Conservation (phyloP, 2,329 filamentous ascomycete species). For the Hymenoscyphus repandus region DNA sequence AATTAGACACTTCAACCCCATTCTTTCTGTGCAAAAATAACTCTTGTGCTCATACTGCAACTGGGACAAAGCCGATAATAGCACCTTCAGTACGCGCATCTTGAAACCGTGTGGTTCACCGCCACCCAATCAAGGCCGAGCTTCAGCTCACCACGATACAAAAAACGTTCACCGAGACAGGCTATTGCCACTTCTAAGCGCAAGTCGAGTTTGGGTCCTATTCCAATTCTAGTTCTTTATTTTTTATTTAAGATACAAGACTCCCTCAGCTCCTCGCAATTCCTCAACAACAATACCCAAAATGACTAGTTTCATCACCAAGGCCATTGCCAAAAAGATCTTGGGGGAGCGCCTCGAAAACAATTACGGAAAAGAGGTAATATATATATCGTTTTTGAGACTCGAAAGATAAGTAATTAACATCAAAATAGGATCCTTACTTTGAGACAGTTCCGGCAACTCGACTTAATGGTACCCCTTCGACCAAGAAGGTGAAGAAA, state of each 20-base stretch:
- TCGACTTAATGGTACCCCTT: conserved; percentile 57
- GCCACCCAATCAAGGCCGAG: conserved; percentile 18
- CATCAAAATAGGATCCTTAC: conserved; percentile 68
- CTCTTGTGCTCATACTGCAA: neutral
- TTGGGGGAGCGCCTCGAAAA: conserved; percentile 52
- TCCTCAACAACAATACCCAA: conserved; percentile 17
- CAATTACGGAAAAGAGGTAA: conserved; percentile 53
- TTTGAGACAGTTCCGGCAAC: conserved; percentile 78
- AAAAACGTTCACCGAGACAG: conserved; percentile 7
- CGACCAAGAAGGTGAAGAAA: conserved; percentile 67
- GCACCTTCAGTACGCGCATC: conserved; percentile 9
- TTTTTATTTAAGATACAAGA: conserved; percentile 11
- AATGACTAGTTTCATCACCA: conserved; percentile 51
- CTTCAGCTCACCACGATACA: conserved; percentile 9
- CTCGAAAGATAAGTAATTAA: conserved; percentile 8
- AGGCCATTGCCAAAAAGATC: conserved; percentile 51
- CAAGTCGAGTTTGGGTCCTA: neutral
- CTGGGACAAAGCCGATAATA: conserved; percentile 13
- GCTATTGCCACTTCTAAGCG: conserved; percentile 9
- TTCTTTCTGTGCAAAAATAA: too few relatives aligned
- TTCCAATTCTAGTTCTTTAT: neutral
- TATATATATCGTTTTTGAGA: conserved; percentile 10
- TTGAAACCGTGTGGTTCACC: conserved; percentile 15
- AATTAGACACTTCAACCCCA: too few relatives aligned
- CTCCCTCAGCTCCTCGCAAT: neutral